phyloP scores from a whole-genome alignment of 805 yeast genomes.

The Wickerhamomyces mucosus region DNA sequence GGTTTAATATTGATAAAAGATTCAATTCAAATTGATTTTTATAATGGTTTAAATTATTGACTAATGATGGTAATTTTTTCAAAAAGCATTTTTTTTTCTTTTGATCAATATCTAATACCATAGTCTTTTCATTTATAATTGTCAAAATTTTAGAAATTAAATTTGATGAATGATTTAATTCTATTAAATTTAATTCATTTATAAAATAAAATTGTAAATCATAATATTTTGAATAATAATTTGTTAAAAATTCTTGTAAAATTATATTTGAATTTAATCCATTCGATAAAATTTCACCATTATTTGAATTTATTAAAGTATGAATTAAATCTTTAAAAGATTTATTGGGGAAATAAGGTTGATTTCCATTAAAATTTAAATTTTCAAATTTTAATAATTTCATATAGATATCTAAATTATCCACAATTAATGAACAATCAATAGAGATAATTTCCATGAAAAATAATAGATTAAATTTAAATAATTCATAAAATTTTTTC shows the following conservation, averaged over 20 bases:
- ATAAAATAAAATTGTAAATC: constrained; percentile 76
- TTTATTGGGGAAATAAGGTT: constrained; percentile 54
- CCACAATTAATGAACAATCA: constrained; percentile 40
- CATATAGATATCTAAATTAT: constrained; percentile 45
- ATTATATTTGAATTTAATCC: constrained; percentile 39
- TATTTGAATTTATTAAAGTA: constrained; percentile 26
- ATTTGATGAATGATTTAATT: constrained; percentile 6
- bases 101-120: constrained; percentile 23
- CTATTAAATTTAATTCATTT: constrained; percentile 30
- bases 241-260: constrained; percentile 45
- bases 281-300: constrained; percentile 33
- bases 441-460: constrained; percentile 30
- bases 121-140: constrained; percentile 26
- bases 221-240: constrained; percentile 48
- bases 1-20: constrained; percentile 42
- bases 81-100: constrained; percentile 30
- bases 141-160: constrained; percentile 29
- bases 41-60: constrained; percentile 35
- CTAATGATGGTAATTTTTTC: constrained; percentile 36
- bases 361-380: constrained; percentile 26
- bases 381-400: constrained; percentile 51
- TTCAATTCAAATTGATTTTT: constrained; percentile 57
- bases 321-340: constrained; percentile 35
- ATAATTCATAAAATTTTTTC: constrained; percentile 44
- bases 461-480: constrained; percentile 33